A percentile compares a stretch with the other conserved stretches of the same genome.
Evolutionary conservation across 495 filamentous ascomycete species (phyloP).

Genomic region (Aspergillus ostianus): DNA sequence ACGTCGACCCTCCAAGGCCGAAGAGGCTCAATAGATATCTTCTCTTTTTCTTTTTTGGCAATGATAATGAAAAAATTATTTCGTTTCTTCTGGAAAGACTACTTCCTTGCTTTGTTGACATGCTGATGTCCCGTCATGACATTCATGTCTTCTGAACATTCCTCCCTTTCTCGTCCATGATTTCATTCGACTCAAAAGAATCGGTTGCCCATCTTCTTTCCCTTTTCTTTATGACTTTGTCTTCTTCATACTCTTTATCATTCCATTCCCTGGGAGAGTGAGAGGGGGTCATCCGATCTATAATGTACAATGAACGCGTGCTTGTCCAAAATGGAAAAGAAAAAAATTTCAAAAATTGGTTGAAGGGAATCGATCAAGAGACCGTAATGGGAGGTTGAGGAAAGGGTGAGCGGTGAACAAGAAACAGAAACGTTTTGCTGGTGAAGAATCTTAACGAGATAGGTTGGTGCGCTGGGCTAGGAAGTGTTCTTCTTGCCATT

Average conservation of each 20-base stretch:
- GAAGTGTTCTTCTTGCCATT: background rate
- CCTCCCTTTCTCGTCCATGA: slow-evolving; percentile 32
- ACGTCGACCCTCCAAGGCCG: slow-evolving; percentile 47
- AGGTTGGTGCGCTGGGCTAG: slow-evolving; percentile 20
- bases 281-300: slow-evolving; percentile 18
- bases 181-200: slow-evolving; percentile 15
- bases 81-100: slow-evolving; percentile 43
- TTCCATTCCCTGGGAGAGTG: slow-evolving; percentile 16
- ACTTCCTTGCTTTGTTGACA: slow-evolving; percentile 19
- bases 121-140: slow-evolving; percentile 25
- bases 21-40: slow-evolving; percentile 46
- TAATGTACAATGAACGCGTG: slow-evolving; percentile 26
- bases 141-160: slow-evolving; percentile 24
- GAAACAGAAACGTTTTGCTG: background rate
- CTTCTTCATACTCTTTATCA: background rate
- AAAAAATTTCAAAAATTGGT: slow-evolving; percentile 10
- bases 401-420: background rate
- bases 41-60: slow-evolving; percentile 22
- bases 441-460: slow-evolving; percentile 18
- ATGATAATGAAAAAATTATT: slow-evolving; percentile 47
- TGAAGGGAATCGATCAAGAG: background rate
- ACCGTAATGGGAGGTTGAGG: background rate
- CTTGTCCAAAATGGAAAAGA: slow-evolving; percentile 11
- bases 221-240: background rate
- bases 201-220: slow-evolving; percentile 21